These are phyloP conservation scores for Polymyxa betae DNA, from an alignment of 208 protist genomes.

Conservation along the genomic window DNA sequence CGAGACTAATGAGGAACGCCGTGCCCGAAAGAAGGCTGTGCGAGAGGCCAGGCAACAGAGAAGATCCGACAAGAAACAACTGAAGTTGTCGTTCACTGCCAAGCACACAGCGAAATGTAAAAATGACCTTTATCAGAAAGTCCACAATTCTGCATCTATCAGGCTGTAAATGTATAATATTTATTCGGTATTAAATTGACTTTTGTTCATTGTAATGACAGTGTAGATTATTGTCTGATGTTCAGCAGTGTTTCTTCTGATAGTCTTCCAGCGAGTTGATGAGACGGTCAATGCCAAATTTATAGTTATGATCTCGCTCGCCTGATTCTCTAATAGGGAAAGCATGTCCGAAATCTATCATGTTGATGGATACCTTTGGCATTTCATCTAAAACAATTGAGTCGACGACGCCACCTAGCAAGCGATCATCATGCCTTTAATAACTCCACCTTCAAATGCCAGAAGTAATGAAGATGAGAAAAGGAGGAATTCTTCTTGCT, in stretches of 20 bases:
- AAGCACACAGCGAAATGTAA: neutral
- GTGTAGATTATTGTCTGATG: neutral
- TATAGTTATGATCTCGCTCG: constrained; percentile 36
- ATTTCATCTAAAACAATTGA: neutral
- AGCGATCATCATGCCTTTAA: neutral
- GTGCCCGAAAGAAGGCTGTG: neutral
- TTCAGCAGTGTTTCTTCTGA: neutral
- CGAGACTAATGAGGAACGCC: neutral
- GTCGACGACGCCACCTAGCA: too few relatives aligned
- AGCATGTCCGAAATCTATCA: constrained; percentile 50
- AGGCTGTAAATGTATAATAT: constrained; percentile 1
- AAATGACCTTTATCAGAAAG: neutral
- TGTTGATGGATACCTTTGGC: neutral
- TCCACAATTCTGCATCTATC: neutral
- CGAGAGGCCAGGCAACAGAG: neutral
- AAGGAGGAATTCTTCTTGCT: neutral
- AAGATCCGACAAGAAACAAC: neutral
- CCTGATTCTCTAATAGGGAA: neutral
- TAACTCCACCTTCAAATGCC: constrained; percentile 6
- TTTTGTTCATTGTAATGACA: neutral
- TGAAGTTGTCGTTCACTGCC: neutral
- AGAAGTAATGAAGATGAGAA: constrained; percentile 2
- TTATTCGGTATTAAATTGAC: neutral
- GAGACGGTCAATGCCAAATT: neutral
- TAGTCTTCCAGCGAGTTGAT: constrained; percentile 2